Base-by-base conservation (phyloP, 805 yeast species). In the Candida piceae region DNA sequence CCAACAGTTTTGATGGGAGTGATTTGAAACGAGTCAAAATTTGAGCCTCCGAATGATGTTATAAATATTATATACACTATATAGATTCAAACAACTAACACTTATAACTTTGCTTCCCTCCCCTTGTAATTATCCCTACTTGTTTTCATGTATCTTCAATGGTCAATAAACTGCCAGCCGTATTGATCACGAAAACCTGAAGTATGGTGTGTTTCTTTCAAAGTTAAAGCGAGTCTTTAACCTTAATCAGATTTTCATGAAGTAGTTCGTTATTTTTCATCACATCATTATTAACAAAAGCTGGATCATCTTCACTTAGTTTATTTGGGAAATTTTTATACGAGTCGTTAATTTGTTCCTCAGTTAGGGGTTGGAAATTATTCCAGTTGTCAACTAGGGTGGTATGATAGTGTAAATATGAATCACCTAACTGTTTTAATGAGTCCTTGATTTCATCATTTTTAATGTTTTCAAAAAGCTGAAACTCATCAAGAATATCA, bases 381-480 rank as follows among this genome's bases (percentile, higher is more conserved):
- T 74, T 70, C 95, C 95, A 87, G 41, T 78, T 79, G 16, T 74
- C 74, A 35, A 83, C 73, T 55, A 86, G 66, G 18, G 72, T 73
- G 41, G 74, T 70, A 60, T 83, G 90, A 53, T 84, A 87, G 19
- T 72, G 70, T 38, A 85, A 77, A 59, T 90, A 84, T 42, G 76
- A 77, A 46, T 83, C 84, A 34, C 95, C 84, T 40, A 90, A 66
- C n/a, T 73, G 72, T 7, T 76, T 65, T 62, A 90, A 69, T 2
- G 94, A 74, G 21, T 71, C 69, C 52, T 81, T 80, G 57, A 89
- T 69, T 60, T 90, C 97, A 25, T 70, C 67, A 21, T 85, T 76
- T 60, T 88, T 88, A 44, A 86, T 83, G 17, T 69, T 71, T 50
- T 90, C 95, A 69, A 94, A 90, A 44, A 80, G 62, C 4, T 71